Evolutionary conservation across 768 basidiomycete species (phyloP).

Genomic region (Leucocoprinus birnbaumii): DNA sequence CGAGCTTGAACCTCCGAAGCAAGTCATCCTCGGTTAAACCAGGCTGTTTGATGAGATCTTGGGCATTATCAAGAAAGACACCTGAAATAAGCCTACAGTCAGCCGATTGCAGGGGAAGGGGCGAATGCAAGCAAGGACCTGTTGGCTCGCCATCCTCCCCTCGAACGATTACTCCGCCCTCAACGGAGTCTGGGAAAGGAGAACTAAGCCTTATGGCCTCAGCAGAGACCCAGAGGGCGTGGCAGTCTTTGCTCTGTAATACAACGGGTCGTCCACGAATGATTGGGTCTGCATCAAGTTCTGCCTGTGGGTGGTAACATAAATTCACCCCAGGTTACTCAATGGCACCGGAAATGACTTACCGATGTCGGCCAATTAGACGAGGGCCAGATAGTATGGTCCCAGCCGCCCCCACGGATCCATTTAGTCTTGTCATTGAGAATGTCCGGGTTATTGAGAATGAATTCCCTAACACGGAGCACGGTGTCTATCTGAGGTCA

Average conservation of each 20-base stretch:
- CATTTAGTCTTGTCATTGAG: conserved; percentile 53
- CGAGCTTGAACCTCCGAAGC: conserved; percentile 52
- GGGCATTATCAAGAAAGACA: conserved; percentile 84
- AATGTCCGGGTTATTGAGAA: conserved; percentile 57
- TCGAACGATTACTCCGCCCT: conserved; percentile 79
- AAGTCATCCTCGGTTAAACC: conserved; percentile 63
- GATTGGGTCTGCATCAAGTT: conserved; percentile 68
- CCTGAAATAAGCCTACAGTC: conserved; percentile 34
- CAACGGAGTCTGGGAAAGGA: conserved; percentile 64
- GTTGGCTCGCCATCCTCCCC: conserved; percentile 66
- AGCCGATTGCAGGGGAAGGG: conserved; percentile 2
- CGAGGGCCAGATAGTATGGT: conserved; percentile 76
- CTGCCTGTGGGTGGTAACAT: conserved; percentile 40
- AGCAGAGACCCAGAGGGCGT: conserved; percentile 84
- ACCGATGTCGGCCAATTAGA: conserved; percentile 67
- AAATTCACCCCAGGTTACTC: too few species aligned
- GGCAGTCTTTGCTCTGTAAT: conserved; percentile 84
- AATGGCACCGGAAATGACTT: conserved; percentile 15
- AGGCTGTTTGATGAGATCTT: conserved; percentile 65
- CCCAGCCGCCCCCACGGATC: conserved; percentile 87
- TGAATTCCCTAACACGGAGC: conserved; percentile 55
- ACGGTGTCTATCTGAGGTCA: conserved; percentile 49
- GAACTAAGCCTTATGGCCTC: conserved; percentile 53
- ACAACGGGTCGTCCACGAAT: conserved; percentile 69
- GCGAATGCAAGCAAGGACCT: conserved; percentile 36